Conservation (phyloP, 192 early-diverging fungal genomes). For the Umbelopsis sp. region DNA sequence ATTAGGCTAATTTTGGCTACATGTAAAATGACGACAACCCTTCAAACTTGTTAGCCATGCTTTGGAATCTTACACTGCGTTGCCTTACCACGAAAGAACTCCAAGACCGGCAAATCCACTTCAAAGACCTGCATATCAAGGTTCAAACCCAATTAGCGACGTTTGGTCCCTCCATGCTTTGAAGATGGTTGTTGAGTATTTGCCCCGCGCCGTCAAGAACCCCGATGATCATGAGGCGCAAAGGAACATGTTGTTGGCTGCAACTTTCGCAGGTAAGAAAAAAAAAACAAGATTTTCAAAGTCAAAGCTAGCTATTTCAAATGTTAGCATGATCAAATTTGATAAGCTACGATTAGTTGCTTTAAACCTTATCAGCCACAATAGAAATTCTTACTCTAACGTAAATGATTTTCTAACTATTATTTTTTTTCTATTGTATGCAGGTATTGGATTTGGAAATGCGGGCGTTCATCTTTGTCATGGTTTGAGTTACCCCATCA, state of each 20-base stretch:
- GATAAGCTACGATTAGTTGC: not conserved
- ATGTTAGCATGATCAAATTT: not conserved
- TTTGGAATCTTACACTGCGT: slow-evolving; percentile 89
- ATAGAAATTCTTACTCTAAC: not conserved
- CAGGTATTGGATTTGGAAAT: slow-evolving; percentile 79
- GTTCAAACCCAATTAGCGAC: slow-evolving; percentile 91
- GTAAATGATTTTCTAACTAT: not conserved
- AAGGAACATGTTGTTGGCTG: slow-evolving; percentile 85
- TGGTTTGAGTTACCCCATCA: slow-evolving; percentile 85
- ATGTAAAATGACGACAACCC: not conserved
- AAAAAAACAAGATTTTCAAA: no score
- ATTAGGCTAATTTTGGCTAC: not conserved
- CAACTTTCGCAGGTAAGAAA: slow-evolving; percentile 77
- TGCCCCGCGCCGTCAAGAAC: slow-evolving; percentile 73
- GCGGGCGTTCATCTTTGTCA: slow-evolving; percentile 90
- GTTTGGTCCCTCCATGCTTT: slow-evolving; percentile 85
- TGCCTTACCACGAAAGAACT: slow-evolving; percentile 79
- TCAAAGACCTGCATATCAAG: slow-evolving; percentile 88
- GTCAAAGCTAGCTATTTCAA: no score
- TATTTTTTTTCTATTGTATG: not conserved
- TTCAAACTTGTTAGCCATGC: slow-evolving; percentile 65
- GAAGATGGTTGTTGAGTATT: slow-evolving; percentile 77
- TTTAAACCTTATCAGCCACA: not conserved
- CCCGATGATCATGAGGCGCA: slow-evolving; percentile 65
- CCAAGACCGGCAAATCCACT: slow-evolving; percentile 82